Evolutionary conservation across 495 filamentous ascomycete genomes (phyloP).

Genomic region (Penicillium roqueforti): DNA sequence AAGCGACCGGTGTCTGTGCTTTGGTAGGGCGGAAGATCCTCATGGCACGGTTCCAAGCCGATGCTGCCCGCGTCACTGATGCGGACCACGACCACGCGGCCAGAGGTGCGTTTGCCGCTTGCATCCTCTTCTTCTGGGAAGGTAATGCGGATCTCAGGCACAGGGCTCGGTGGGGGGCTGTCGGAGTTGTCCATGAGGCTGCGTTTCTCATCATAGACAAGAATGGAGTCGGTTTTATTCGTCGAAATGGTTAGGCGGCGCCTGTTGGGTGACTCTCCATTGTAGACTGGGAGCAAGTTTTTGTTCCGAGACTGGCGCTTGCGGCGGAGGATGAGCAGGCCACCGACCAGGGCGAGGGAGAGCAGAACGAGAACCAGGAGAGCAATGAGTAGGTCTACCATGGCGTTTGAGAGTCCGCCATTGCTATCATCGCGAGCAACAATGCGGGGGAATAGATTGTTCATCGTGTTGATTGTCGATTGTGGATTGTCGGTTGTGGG

Average conservation of each 20-base stretch:
- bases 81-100: constrained; percentile 84
- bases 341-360: constrained; percentile 59
- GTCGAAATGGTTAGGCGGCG: constrained; percentile 65
- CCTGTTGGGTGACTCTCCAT: constrained; percentile 51
- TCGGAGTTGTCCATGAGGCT: constrained; percentile 69
- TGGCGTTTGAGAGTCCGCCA: constrained; percentile 46
- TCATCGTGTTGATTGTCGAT: constrained; percentile 31
- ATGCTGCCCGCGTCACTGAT: constrained; percentile 82
- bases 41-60: constrained; percentile 77
- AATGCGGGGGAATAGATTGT: constrained; percentile 48
- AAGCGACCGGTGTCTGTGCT: constrained; percentile 71
- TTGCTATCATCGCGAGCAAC: constrained; percentile 47
- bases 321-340: constrained; percentile 67
- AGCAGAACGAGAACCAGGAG: constrained; percentile 73
- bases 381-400: constrained; percentile 71
- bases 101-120: constrained; percentile 72
- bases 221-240: constrained; percentile 58
- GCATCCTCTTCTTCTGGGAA: constrained; percentile 95
- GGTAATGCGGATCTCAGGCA: constrained; percentile 96
- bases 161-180: constrained; percentile 73
- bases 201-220: constrained; percentile 69
- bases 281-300: constrained; percentile 56
- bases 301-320: constrained; percentile 49
- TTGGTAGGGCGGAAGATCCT: constrained; percentile 86
- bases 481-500: constrained; percentile 7